Conservation (phyloP, 139 green algal species). For the Asterochloris erici region DNA sequence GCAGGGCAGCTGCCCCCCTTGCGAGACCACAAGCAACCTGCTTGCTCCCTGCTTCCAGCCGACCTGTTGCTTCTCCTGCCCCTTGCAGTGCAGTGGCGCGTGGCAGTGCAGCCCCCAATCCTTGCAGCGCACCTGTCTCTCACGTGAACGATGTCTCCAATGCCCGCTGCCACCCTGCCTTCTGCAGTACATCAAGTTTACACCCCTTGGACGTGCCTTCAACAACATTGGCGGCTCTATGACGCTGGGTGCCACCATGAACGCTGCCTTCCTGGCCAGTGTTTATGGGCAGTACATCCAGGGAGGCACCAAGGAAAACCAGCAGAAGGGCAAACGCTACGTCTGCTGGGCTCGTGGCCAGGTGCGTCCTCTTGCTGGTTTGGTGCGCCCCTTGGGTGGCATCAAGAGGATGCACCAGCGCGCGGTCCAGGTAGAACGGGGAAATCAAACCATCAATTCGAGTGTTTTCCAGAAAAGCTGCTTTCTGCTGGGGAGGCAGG, state of each 20-base stretch:
- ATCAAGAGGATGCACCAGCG: too few species aligned
- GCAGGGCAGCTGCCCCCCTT: too few species aligned
- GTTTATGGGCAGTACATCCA: constrained; percentile 37
- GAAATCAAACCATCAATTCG: too few species aligned
- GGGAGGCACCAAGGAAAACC: neutral
- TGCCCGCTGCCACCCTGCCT: neutral
- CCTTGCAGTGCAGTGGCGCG: too few species aligned
- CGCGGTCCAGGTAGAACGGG: too few species aligned
- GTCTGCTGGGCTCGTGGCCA: constrained; percentile 57
- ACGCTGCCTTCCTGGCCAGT: constrained; percentile 50
- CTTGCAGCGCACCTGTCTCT: neutral
- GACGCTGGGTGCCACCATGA: constrained; percentile 53
- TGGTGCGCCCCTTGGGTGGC: too few species aligned
- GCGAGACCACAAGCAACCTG: too few species aligned
- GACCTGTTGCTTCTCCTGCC: too few species aligned
- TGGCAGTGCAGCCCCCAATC: too few species aligned
- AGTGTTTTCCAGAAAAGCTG: too few species aligned
- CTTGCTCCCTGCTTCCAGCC: too few species aligned
- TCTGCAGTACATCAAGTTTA: constrained; percentile 34
- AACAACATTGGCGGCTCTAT: constrained; percentile 31
- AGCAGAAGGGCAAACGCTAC: constrained; percentile 27
- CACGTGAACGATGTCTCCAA: neutral
- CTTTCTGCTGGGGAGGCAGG: too few species aligned
- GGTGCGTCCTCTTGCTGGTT: neutral
- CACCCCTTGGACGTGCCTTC: constrained; percentile 40